Base-by-base conservation (phyloP, 345 rosid species). In the Pistacia atlantica region DNA sequence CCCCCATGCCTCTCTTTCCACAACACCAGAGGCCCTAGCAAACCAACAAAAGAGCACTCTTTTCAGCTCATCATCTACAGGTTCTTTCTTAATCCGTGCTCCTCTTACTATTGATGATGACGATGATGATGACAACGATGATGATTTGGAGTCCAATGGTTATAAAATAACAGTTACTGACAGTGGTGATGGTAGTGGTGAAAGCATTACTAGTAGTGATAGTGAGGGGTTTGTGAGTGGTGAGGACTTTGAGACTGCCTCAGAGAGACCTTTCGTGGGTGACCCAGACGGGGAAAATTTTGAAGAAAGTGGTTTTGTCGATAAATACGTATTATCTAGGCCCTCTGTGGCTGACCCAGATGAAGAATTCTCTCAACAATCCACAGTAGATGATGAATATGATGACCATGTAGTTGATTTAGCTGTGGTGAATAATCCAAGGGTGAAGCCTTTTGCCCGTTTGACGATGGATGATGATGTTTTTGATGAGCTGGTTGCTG, bases 21-120 rank as follows among this genome's bases (percentile, higher is more conserved):
- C 84, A 37, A 67, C 74, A 67, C 66, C 68, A 80, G 81, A 83
- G 64, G 73, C 69, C 75, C 67, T 76, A 10, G 57, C 79, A 8
- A 67, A 65, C 48, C 22, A 68, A 62, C 59, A 13, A 5, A 57
- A 75, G 7, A 74, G 79, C 13, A 68, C 22, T 7, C 81, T 85
- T 86, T 84, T 84, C 22, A 77, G 66, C 48, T 78, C 84, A 49
- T 67, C 83, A 42, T 75, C 81, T 9, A 25, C 89, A 52, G 86
- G 91, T 82, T 87, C 89, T 64, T 55, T 87, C 42, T 90, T 84
- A 17, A 87, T 94, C 46, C 88, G 96, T 73, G 97, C 98, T 84
- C 98, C 92, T 78, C 46, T 86, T 75, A 89, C 94, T 16, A 10
- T 74, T 61, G 92, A 88, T 55, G 87, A 87, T 3, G 80, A 68